Conservation (phyloP, 2,329 filamentous ascomycete species). For the Alternaria conjuncta region DNA sequence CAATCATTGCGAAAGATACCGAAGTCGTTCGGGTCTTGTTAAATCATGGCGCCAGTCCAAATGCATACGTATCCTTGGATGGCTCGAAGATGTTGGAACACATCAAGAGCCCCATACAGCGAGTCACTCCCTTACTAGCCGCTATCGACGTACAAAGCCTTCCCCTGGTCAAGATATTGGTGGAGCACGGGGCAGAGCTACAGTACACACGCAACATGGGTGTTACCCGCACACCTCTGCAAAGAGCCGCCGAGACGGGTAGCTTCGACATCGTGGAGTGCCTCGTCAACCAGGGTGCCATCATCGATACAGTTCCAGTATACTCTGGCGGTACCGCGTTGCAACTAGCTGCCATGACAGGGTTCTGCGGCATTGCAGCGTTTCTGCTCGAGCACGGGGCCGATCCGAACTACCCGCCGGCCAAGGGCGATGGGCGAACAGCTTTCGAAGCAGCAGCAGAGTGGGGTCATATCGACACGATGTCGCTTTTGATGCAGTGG, state of each 20-base stretch:
- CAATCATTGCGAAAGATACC: not conserved
- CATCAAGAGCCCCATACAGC: not conserved
- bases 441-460: conserved; percentile 14
- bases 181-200: not conserved
- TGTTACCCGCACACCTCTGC: not conserved
- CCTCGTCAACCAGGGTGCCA: not conserved
- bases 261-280: not conserved
- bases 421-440: not conserved
- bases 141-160: not conserved
- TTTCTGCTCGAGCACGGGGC: not conserved
- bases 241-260: not conserved
- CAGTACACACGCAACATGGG: not conserved
- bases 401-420: conserved; percentile 1
- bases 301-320: not conserved
- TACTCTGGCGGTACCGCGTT: conserved; percentile 2
- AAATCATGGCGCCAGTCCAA: not conserved
- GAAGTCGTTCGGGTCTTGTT: too few species aligned
- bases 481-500: conserved; percentile 1
- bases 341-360: conserved; percentile 6
- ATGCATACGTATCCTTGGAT: not conserved
- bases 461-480: conserved; percentile 3
- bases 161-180: not conserved
- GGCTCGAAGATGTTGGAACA: not conserved
- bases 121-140: not conserved
- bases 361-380: not conserved